Evolutionary conservation across 306 rosid genomes (phyloP).

Genomic region (Hippophae gyantsensis): DNA sequence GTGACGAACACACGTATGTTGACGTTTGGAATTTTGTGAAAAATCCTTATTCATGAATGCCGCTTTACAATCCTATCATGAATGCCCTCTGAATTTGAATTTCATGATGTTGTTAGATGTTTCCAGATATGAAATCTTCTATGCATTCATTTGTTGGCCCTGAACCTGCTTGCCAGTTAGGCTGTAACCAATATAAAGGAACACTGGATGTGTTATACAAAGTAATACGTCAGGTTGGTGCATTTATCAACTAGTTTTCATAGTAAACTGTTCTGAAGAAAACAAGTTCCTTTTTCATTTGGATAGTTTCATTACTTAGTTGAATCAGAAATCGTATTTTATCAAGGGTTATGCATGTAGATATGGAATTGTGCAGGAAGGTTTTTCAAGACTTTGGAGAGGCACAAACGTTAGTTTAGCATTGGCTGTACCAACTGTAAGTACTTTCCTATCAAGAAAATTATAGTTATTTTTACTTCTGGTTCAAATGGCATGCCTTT

Average conservation of each 20-base stretch:
- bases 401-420: constrained; percentile 90
- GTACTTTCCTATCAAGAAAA: constrained; percentile 16
- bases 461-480: constrained; percentile 14
- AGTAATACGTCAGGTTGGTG: constrained; percentile 71
- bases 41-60: not conserved
- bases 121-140: constrained; percentile 34
- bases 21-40: not conserved
- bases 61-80: not conserved
- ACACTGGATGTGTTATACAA: constrained; percentile 67
- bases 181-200: constrained; percentile 54
- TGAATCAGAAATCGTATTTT: constrained; percentile 11
- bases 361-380: constrained; percentile 76
- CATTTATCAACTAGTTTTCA: not conserved
- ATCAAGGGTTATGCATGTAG: constrained; percentile 26
- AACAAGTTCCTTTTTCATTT: too few species aligned
- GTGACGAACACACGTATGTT: constrained; percentile 28
- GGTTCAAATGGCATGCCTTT: constrained; percentile 1
- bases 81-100: constrained; percentile 9
- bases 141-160: constrained; percentile 28
- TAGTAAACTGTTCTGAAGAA: not conserved
- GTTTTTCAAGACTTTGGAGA: constrained; percentile 75
- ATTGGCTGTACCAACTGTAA: constrained; percentile 92
- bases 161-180: constrained; percentile 34
- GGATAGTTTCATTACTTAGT: too few species aligned
- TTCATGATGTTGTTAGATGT: constrained; percentile 30